Evolutionary conservation across 768 basidiomycete genomes (phyloP), one percentile per base, ranked within the genome.

Genomic region (Suillus luteus): DNA sequence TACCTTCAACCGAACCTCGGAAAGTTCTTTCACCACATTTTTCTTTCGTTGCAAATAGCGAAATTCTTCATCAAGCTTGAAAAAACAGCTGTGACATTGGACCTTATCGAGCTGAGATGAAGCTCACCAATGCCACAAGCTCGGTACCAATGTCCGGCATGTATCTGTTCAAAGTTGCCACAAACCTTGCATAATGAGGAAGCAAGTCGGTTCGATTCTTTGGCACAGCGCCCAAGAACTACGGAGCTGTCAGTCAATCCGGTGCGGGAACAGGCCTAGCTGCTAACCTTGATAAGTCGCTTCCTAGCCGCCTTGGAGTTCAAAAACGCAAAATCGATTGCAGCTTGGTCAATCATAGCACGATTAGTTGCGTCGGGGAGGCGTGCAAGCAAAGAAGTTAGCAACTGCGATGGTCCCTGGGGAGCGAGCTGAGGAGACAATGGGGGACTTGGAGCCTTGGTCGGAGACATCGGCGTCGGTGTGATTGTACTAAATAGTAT

Each of bases 281-380:
- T 37, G 31, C 57, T 35, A 31, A 95, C 96, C 85, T 89, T 95
- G 67, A 93, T 82, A 46, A 98, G 83, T 62, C 97, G 80, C 74
- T 96, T 99, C 69, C 97, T 82, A 14, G 96, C 93, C 24, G 96
- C 95, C 74, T 99, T 99, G 49, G 95, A 96, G 72, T 99, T 99
- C 63, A 99, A 80, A 71, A 96, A 94, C 0, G 95, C 93, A 74
- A 99, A 99, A 66, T 99, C 96, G 44, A 98, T 86, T 0, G 95
- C 95, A 35, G 91, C 90, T 76, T 96, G 93, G 73, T 99, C 97
- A 63, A 99, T 92, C 64, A 94, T 75, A 2, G 86, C 83, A 17
- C 93, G 86, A 71, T 95, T 98, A 14, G 92, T 96, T n/a, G 93
- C 92, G 73, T 99, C 96, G 0, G 96, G 92, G 12, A 99, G 82